A percentile compares a stretch with the other conserved stretches of the same genome.
phyloP scores from a whole-genome alignment of 768 basidiomycete genomes.

The Porpolomopsis calyptriformis region DNA sequence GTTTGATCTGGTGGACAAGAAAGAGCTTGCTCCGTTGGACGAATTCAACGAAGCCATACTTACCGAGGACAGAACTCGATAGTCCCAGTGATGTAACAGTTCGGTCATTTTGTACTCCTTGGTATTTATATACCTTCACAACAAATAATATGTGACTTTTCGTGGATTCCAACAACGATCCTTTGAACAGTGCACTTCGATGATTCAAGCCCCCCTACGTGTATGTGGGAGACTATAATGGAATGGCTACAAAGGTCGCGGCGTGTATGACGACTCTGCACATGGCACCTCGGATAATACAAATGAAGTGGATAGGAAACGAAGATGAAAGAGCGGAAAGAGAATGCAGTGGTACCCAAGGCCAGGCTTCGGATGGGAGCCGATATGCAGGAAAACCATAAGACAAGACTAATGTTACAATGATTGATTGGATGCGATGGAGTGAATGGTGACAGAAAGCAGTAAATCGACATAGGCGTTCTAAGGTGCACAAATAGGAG shows the following conservation, averaged over 20 bases:
- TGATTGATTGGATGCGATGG: neutral
- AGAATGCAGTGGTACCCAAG: too few relatives aligned
- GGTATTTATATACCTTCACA: too few relatives aligned
- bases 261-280: neutral
- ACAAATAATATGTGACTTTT: too few relatives aligned
- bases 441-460: neutral
- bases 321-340: neutral
- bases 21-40: slow-evolving; percentile 88
- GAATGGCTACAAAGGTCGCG: neutral
- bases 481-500: too few relatives aligned
- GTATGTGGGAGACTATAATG: neutral
- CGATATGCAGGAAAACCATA: too few relatives aligned
- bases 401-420: neutral
- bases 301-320: neutral
- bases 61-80: slow-evolving; percentile 33
- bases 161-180: too few relatives aligned
- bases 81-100: neutral
- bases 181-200: too few relatives aligned
- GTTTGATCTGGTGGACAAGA: slow-evolving; percentile 95
- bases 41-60: slow-evolving; percentile 90
- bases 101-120: too few relatives aligned
- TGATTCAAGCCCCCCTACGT: neutral
- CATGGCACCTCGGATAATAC: too few relatives aligned
- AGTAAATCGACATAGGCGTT: too few relatives aligned
- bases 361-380: too few relatives aligned